These are phyloP conservation scores for Fragaria vesca DNA, from an alignment of 306 rosid species.

Conservation along the genomic window DNA sequence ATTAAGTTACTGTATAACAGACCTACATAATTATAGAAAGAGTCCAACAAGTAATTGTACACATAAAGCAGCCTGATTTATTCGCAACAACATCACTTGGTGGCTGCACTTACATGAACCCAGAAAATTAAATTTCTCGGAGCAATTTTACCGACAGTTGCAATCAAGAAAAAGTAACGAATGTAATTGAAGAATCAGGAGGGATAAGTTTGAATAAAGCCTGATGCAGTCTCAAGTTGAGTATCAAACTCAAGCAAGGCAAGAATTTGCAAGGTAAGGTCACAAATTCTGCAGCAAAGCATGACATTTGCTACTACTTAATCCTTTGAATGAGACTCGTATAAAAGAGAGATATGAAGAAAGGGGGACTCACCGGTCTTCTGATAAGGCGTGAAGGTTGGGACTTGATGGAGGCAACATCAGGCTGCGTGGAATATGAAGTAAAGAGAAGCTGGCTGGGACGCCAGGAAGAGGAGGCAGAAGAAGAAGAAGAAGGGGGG, in stretches of 20 bases:
- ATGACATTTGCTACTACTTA: background rate
- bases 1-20: background rate
- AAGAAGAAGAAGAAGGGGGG: conserved; percentile 5
- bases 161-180: background rate
- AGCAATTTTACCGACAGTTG: background rate
- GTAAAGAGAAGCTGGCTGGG: conserved; percentile 57
- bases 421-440: conserved; percentile 43
- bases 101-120: background rate
- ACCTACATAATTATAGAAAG: background rate
- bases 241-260: background rate
- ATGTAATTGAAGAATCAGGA: background rate
- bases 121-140: background rate
- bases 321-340: no score
- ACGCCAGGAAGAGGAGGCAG: conserved; percentile 37
- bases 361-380: conserved; percentile 58
- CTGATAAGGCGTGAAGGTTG: conserved; percentile 50
- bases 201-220: background rate
- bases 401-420: conserved; percentile 38
- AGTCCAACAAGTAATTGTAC: background rate
- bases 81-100: background rate
- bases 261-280: background rate
- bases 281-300: background rate
- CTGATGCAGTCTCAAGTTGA: background rate
- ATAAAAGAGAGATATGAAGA: no score
- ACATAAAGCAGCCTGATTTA: background rate